These are phyloP conservation scores for Pichia sp. DNA, from an alignment of 1,139 yeast species.

Conservation along the genomic window DNA sequence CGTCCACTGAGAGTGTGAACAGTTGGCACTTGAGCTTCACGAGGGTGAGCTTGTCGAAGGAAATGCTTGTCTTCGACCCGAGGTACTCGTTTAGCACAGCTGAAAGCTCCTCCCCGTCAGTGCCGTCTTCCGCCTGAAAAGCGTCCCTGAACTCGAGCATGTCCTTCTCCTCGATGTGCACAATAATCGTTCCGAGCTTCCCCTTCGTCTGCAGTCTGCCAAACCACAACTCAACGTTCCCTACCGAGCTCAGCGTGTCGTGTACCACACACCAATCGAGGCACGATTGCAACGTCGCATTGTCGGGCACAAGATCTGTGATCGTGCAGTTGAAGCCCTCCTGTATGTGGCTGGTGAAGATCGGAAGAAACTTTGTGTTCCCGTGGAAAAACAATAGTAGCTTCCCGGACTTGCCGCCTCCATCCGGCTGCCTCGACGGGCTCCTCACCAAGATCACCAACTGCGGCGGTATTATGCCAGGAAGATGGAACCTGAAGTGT, in stretches of 20 bases:
- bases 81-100: conserved; percentile 22
- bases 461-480: conserved; percentile 27
- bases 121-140: neutral
- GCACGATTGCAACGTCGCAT: conserved; percentile 17
- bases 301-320: conserved; percentile 19
- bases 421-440: neutral
- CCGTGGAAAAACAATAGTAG: conserved; percentile 24
- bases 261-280: conserved; percentile 13
- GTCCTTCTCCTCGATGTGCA: conserved; percentile 24
- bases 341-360: conserved; percentile 23
- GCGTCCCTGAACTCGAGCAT: conserved; percentile 15
- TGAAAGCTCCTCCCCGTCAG: conserved; percentile 12
- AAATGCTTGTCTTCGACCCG: conserved; percentile 24
- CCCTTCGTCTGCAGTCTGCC: conserved; percentile 23
- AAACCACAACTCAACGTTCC: conserved; percentile 17
- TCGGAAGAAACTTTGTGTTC: conserved; percentile 22
- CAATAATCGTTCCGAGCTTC: conserved; percentile 23
- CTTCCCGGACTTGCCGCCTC: conserved; percentile 9
- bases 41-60: conserved; percentile 24
- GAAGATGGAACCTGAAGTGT: conserved; percentile 28
- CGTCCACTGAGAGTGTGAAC: conserved; percentile 28
- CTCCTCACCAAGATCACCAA: conserved; percentile 24
- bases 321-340: conserved; percentile 25
- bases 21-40: conserved; percentile 27
- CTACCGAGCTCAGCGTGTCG: conserved; percentile 10